These are phyloP conservation scores for Noccaea bulbosa DNA, from an alignment of 345 rosid genomes.

Conservation along the genomic window DNA sequence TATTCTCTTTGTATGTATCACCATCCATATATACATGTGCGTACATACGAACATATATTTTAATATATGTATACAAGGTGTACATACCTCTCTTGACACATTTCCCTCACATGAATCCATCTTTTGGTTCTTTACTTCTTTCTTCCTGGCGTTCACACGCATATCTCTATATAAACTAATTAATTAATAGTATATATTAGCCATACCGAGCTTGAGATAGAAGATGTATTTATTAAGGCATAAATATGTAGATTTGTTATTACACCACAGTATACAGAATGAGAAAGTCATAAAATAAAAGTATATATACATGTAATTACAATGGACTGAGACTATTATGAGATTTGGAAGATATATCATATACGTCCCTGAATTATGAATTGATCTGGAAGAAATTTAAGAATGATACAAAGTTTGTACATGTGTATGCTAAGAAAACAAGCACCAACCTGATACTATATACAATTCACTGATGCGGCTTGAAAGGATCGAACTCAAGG, in stretches of 20 bases:
- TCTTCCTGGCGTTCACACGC: constrained; percentile 33
- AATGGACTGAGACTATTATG: background rate
- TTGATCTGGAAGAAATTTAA: background rate
- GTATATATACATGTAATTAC: background rate
- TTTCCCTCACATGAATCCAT: constrained; percentile 43
- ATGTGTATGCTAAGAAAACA: background rate
- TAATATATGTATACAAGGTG: constrained; percentile 9
- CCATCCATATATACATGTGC: constrained; percentile 1
- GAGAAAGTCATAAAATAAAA: background rate
- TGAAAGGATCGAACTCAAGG: no score
- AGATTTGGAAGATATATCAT: background rate
- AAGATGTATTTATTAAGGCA: background rate
- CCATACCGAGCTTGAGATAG: background rate
- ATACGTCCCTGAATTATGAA: background rate
- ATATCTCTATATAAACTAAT: constrained; percentile 12
- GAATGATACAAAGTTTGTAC: background rate
- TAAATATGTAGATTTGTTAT: background rate
- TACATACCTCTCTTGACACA: constrained; percentile 39
- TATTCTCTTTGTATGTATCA: constrained; percentile 16
- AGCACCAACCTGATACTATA: no score
- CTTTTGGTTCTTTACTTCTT: constrained; percentile 43
- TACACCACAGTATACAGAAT: background rate
- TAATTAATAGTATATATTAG: constrained; percentile 4
- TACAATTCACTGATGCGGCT: no score
- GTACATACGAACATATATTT: background rate